These are phyloP conservation scores for Suhomyces sp. DNA, from an alignment of 805 yeast genomes.

Conservation along the genomic window DNA sequence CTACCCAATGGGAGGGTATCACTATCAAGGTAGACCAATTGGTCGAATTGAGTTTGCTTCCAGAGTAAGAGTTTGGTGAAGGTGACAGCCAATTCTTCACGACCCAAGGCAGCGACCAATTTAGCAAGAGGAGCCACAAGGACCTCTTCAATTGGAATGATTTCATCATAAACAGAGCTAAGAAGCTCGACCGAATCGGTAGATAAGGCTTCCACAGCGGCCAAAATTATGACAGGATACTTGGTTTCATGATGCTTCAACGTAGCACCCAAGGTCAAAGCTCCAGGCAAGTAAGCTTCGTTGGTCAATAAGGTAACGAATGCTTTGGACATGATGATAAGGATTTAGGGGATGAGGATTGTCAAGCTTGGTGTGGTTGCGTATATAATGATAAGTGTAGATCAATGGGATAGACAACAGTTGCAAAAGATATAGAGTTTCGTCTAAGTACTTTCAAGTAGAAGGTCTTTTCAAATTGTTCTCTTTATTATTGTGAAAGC, in stretches of 20 bases:
- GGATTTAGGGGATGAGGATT: too few species aligned
- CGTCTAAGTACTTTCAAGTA: too few species aligned
- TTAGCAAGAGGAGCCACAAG: conserved; percentile 19
- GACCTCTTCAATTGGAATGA: conserved; percentile 21
- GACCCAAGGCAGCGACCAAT: conserved; percentile 21
- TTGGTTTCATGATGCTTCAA: conserved; percentile 17
- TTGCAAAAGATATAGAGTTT: too few species aligned
- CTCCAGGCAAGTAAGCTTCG: conserved; percentile 38
- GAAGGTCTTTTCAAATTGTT: too few species aligned
- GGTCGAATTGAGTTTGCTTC: conserved; percentile 22
- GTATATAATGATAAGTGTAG: too few species aligned
- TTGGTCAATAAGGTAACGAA: conserved; percentile 34
- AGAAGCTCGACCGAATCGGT: conserved; percentile 20
- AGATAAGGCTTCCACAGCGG: conserved; percentile 15
- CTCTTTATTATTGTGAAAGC: too few species aligned
- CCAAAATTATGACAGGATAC: conserved; percentile 20
- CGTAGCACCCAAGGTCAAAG: conserved; percentile 28
- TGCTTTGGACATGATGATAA: conserved; percentile 10
- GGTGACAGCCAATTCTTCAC: conserved; percentile 28
- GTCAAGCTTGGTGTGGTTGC: too few species aligned
- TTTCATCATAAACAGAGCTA: conserved; percentile 22
- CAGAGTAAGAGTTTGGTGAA: conserved; percentile 28
- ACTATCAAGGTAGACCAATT: conserved; percentile 26
- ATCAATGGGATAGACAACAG: too few species aligned
- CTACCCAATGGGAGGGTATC: conserved; percentile 26